Base-by-base conservation (phyloP, 495 filamentous ascomycete species). In the Penicillium salamii region DNA sequence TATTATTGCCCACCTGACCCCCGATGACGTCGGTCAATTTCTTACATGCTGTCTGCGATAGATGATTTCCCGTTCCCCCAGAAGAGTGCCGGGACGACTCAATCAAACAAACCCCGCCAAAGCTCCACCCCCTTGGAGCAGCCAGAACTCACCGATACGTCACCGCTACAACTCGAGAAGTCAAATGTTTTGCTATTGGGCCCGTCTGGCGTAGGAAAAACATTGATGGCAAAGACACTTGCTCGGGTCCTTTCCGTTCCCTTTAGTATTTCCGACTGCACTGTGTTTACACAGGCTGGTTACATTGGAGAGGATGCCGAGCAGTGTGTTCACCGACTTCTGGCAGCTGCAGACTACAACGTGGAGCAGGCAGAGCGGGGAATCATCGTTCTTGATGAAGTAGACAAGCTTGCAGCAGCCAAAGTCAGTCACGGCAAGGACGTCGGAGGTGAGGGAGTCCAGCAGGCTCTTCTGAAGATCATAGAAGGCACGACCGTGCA, bases 271-370 rank as follows among this genome's bases (percentile, higher is more conserved):
- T 93, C 90, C 49, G 95, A 98, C 63, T 97, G 95, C 69, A 97
- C 95, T 12, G 86, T 93, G 3, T 92, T 98, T 54, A 98, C 93
- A 2, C 91, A 96, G 74, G 91, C 93, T 5, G 93, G 93, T 12
- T 98, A 98, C 61, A 96, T 98, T 48, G 93, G 93, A 47, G 91
- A 97, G 62, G 93, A 98, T 61, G 91, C 88, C 36, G 93, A 98
- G 58, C 83, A 88, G 1, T 96, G 91, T 57, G 89, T 98, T 15
- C 89, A 95, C 57, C 81, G 92, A 20, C 78, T 98, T 24, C 74
- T 98, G 7, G 86, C 90, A 49, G 91, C 95, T 41, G 86, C 91
- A 15, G 88, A 95, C 66, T 95, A 95, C 72, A 88, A 95, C 57
- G 82, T 93, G 15, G 82, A 84, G 44, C 83, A 86, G 35, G 87